Percentiles rank a stretch among this genome's conserved stretches.
Conservation (phyloP, 2,329 filamentous ascomycete genomes). For the Fusarium setosum region DNA sequence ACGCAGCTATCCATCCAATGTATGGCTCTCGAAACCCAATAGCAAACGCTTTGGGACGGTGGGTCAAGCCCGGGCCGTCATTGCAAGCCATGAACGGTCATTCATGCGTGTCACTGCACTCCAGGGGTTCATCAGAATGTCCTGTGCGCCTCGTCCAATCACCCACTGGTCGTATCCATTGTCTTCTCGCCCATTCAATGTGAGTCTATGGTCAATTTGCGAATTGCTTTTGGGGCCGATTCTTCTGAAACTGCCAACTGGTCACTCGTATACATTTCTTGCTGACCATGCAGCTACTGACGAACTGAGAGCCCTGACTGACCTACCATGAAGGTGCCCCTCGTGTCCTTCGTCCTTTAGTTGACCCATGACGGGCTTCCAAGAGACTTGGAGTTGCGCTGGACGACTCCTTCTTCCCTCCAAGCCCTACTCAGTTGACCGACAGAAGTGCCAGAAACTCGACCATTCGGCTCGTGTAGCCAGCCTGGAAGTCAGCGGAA, state of each 20-base stretch:
- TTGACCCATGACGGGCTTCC: neutral
- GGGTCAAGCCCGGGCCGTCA: neutral
- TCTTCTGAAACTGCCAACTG: conserved; percentile 9
- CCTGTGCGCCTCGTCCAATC: neutral
- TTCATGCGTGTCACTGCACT: conserved; percentile 2
- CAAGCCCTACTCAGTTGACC: too few relatives aligned
- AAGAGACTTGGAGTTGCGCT: neutral
- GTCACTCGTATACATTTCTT: neutral
- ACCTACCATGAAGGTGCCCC: neutral
- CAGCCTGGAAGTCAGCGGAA: neutral
- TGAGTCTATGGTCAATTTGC: neutral
- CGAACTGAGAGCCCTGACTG: neutral
- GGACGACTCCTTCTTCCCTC: neutral
- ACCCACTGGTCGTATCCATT: neutral
- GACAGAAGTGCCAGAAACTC: too few relatives aligned
- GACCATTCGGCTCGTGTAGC: neutral
- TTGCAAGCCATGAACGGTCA: conserved; percentile 7
- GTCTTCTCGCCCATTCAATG: neutral
- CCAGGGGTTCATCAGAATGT: neutral
- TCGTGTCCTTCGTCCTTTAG: neutral
- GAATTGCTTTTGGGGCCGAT: conserved; percentile 27
- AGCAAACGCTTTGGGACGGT: neutral
- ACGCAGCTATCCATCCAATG: neutral
- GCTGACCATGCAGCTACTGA: neutral
- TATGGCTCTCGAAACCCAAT: neutral